A percentile compares a stretch with the other conserved stretches of the same genome.
Evolutionary conservation across 169 alveolate genomes (phyloP).

Genomic region (Cryptosporidium canis): DNA sequence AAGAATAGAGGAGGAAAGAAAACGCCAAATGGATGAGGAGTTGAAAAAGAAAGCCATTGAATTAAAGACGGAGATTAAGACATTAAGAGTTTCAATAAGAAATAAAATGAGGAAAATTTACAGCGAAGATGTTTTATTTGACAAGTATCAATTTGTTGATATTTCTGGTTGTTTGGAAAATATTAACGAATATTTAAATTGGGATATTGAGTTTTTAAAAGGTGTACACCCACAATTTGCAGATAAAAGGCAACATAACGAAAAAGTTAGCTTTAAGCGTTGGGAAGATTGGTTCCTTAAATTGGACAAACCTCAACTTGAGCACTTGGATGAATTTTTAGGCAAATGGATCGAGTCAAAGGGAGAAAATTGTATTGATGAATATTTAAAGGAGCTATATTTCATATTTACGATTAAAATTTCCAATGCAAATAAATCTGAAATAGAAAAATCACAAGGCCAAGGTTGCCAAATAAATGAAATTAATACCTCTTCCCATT

Average conservation of each 20-base stretch:
- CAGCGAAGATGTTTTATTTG: slow-evolving; percentile 14
- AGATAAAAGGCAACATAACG: background rate
- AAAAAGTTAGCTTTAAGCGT: slow-evolving; percentile 5
- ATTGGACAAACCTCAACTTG: background rate
- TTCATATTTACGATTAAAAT: slow-evolving; percentile 20
- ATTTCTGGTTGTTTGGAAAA: background rate
- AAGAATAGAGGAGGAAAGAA: slow-evolving; percentile 76
- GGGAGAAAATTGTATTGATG: slow-evolving; percentile 6
- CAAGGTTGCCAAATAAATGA: background rate
- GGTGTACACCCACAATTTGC: background rate
- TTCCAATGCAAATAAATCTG: background rate
- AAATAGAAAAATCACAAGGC: background rate
- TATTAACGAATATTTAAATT: slow-evolving; percentile 15
- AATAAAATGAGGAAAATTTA: slow-evolving; percentile 68
- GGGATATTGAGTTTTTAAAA: background rate
- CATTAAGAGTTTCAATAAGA: slow-evolving; percentile 75
- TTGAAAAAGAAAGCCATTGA: slow-evolving; percentile 77
- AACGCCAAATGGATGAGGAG: slow-evolving; percentile 60
- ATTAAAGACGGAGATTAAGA: slow-evolving; percentile 66
- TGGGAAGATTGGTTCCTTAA: slow-evolving; percentile 72
- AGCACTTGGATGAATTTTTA: slow-evolving; percentile 14
- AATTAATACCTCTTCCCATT: background rate
- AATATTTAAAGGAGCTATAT: background rate
- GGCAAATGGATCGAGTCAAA: slow-evolving; percentile 9
- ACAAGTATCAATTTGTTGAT: background rate